Base-by-base conservation (phyloP, 495 filamentous ascomycete genomes). In the Lasiosphaeria hispida region DNA sequence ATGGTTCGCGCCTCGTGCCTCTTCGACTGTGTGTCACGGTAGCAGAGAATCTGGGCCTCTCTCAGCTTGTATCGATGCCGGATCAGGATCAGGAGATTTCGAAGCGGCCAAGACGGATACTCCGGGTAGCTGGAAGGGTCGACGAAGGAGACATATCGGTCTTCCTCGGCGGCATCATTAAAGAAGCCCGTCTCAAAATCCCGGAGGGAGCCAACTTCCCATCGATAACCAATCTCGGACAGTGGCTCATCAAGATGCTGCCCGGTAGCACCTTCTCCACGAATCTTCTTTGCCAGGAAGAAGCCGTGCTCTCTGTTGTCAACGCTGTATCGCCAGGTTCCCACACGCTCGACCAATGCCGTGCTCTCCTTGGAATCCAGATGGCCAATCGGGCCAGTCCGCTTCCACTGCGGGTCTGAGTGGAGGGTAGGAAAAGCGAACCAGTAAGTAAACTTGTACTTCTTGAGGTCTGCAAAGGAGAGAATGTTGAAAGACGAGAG, bases 391-490 rank as follows among this genome's bases (percentile, higher is more conserved):
- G 74, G 67, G 35, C 69, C 72, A 1, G 62, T 66, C 30, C 71
- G 72, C 59, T 83, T 83, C 94, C 94, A 98, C 14, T 80, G 75
- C 8, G 90, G 88, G 54, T 92, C 86, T 0, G 95, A 93, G 72
- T 92, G 91, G 19, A 98, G 78, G 43, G 94, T 90, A 13, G 94
- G 94, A 67, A 94, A 98, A 1, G 85, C 94, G 70, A 97, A 96
- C 84, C 92, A 92, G 72, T 96, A 96, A 23, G 85, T 88, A 63
- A 97, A 97, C 53, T 82, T 87, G 74, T 96, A 97, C 67, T 92
- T 96, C 75, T 98, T 98, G 18, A 98, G 79, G 69, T 97, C 91
- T 44, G 94, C 93, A 70, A 90, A 98, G n/a, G 90, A 96, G 44
- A 97, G 84, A 41, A 94, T 83, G 7, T 86, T 75, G 72, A 97